Evolutionary conservation across 164 flowering plant genomes (phyloP).

Genomic region (Vitis riparia): DNA sequence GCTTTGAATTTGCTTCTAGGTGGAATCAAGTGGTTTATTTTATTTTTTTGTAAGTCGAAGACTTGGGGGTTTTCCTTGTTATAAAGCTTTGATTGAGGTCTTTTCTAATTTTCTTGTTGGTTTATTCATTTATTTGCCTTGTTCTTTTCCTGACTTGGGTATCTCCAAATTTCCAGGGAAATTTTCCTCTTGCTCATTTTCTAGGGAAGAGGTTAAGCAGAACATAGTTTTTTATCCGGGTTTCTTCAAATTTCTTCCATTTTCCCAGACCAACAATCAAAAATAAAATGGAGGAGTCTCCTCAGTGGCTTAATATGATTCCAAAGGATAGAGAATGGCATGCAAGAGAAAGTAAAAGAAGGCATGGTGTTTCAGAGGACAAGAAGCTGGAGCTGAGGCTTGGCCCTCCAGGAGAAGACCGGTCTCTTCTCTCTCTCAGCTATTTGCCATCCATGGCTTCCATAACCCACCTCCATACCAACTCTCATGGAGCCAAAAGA

Average conservation of each 20-base stretch:
- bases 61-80: too few species aligned
- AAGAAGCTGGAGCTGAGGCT: slow-evolving; percentile 30
- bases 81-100: too few species aligned
- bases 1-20: too few species aligned
- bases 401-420: slow-evolving; percentile 31
- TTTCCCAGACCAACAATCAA: background rate
- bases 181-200: background rate
- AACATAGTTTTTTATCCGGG: slow-evolving; percentile 1
- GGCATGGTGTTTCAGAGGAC: slow-evolving; percentile 17
- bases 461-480: background rate
- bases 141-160: slow-evolving; percentile 2
- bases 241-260: background rate
- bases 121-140: too few species aligned
- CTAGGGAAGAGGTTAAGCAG: background rate
- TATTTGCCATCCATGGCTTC: background rate
- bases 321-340: slow-evolving; percentile 5
- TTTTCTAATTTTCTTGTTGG: too few species aligned
- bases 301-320: slow-evolving; percentile 7
- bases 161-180: background rate
- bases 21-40: too few species aligned
- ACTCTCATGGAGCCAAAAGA: slow-evolving; percentile 5
- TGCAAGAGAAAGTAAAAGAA: background rate
- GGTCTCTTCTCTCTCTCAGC: background rate
- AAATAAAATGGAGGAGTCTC: slow-evolving; percentile 13
- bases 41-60: too few species aligned